Evolutionary conservation across 2,329 filamentous ascomycete genomes (phyloP), one percentile per base, ranked within the genome.

Genomic region (Stagonosporopsis chrysanthemi): DNA sequence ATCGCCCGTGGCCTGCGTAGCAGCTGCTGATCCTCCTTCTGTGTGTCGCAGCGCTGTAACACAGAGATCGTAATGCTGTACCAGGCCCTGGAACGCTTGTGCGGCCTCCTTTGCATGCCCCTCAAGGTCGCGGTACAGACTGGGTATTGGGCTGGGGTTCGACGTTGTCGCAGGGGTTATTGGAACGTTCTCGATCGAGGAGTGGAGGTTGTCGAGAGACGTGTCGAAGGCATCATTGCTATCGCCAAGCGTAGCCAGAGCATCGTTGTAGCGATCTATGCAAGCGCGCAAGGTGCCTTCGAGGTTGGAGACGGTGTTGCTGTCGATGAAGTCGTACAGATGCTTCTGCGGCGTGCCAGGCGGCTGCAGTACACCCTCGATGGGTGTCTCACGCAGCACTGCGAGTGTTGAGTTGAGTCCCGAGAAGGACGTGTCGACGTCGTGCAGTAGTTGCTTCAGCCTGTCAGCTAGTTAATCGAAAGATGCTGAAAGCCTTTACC

Each of bases 1-100:
- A 53, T 79, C 76, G 26, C 72, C 74, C 1, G 76, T 74, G 19
- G 75, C 75, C 48, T 77, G 74, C n/a, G 73, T 77, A 2, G 80
- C 80, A 14, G 81, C 81, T 58, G 79, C 79, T 11, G 79, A 78
- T 9, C 81, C 80, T 55, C 81, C 80, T 78, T 97, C 92, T 3
- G 93, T 97, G 47, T 94, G 92, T 58, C 92, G 90, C 40, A 97
- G 89, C 0, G 94, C 94, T 1, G 89, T 94, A 14, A 96, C 91
- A 75, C 94, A 97, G 63, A 96, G 86, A 75, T 98, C 94, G 73
- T 97, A 97, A 77, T 98, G 94, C 24, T 85, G 86, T 7, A 92
- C 92, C 4, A 98, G 81, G 0, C 90, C 92, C 54, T 91, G 86
- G 1, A 98, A 84, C 5, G 92, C 83, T 55, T 88, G 83, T 5